Percentiles rank a stretch among this genome's conserved stretches.
phyloP scores from a whole-genome alignment of 805 yeast species.

The Candida anglica region DNA sequence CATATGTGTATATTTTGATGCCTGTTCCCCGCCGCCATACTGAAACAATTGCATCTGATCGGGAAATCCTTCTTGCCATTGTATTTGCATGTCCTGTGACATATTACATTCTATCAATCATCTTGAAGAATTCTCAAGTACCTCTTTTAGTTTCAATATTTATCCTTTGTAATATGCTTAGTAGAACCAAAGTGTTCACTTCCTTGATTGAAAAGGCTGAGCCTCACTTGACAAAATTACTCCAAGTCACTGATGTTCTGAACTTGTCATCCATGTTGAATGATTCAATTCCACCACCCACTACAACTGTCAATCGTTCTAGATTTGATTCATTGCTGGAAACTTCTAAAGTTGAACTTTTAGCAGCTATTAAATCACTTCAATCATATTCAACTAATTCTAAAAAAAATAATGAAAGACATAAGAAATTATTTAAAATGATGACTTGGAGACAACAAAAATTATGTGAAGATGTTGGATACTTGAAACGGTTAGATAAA shows the following conservation, averaged over 20 bases:
- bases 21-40: too few species aligned
- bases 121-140: slow-evolving; percentile 17
- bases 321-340: slow-evolving; percentile 14
- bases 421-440: slow-evolving; percentile 39
- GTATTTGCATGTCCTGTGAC: slow-evolving; percentile 12
- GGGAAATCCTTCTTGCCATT: slow-evolving; percentile 14
- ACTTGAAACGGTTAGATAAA: slow-evolving; percentile 46
- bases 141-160: slow-evolving; percentile 27
- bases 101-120: slow-evolving; percentile 15
- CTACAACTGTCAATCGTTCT: too few species aligned
- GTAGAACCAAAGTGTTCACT: slow-evolving; percentile 21
- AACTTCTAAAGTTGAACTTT: slow-evolving; percentile 23
- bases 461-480: slow-evolving; percentile 49
- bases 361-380: slow-evolving; percentile 45
- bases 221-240: background rate
- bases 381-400: slow-evolving; percentile 38
- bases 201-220: slow-evolving; percentile 7
- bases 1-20: too few species aligned
- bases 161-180: slow-evolving; percentile 28
- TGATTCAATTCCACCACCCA: too few species aligned
- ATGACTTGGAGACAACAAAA: slow-evolving; percentile 57
- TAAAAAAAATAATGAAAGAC: slow-evolving; percentile 41
- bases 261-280: background rate
- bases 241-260: too few species aligned
- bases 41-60: too few species aligned